Evolutionary conservation across 1,284 basidiomycete genomes (phyloP).

Genomic region (Thelephora terrestris): DNA sequence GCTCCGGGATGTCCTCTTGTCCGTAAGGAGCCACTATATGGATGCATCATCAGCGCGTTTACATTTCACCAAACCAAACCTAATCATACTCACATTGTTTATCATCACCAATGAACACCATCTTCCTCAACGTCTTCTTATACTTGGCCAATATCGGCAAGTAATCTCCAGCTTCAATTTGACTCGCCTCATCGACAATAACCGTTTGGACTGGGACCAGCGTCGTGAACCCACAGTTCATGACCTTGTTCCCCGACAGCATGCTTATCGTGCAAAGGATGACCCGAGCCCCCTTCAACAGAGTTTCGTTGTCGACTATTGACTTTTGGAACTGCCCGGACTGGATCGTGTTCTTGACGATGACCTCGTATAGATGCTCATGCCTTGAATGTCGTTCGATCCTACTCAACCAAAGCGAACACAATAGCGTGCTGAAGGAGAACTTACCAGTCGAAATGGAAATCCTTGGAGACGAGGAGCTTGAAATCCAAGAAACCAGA

Average conservation of each 20-base stretch:
- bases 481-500: conserved; percentile 37
- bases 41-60: conserved; percentile 1
- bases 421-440: background rate
- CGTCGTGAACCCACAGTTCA: conserved; percentile 18
- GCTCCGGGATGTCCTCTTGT: conserved; percentile 27
- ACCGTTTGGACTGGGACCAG: conserved; percentile 24
- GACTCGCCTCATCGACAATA: conserved; percentile 36
- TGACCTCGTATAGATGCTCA: conserved; percentile 51
- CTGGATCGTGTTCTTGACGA: conserved; percentile 36
- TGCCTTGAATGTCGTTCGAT: conserved; percentile 37
- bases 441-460: conserved; percentile 50
- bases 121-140: conserved; percentile 33
- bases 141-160: conserved; percentile 20
- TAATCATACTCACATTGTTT: conserved; percentile 45
- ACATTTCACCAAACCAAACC: conserved; percentile 11
- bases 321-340: conserved; percentile 32
- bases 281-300: conserved; percentile 28
- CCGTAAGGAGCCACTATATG: conserved; percentile 39
- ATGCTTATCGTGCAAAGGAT: conserved; percentile 66
- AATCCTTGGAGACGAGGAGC: conserved; percentile 49
- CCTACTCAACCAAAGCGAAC: background rate
- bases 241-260: conserved; percentile 34
- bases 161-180: conserved; percentile 42
- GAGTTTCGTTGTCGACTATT: conserved; percentile 11
- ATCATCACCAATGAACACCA: conserved; percentile 68